Conservation (phyloP, 768 basidiomycete species). For the Tylopilus vinaceipallidus region DNA sequence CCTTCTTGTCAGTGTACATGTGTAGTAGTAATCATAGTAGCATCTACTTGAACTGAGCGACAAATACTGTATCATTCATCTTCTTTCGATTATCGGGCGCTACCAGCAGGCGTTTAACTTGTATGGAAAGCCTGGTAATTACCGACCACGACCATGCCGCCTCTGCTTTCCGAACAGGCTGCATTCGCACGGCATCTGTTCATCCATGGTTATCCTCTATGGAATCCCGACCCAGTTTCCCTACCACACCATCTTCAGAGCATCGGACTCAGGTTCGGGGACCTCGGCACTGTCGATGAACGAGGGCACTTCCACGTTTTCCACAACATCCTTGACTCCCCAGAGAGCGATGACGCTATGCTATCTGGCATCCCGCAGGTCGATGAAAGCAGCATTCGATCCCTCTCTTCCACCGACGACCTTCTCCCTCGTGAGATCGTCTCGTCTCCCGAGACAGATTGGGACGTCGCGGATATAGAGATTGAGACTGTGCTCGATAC, state of each 20-base stretch:
- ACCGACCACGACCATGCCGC: no score
- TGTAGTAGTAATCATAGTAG: no score
- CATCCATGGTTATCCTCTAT: neutral
- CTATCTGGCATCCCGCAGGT: neutral
- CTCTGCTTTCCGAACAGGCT: neutral
- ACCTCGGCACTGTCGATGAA: no score
- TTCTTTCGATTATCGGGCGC: no score
- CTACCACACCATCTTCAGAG: neutral
- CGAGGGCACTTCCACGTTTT: neutral
- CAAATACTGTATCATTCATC: no score
- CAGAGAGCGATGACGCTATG: neutral
- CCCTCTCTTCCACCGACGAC: neutral
- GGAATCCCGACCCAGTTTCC: neutral
- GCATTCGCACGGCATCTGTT: neutral
- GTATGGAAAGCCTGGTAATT: no score
- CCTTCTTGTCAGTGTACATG: no score
- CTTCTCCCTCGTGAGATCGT: neutral
- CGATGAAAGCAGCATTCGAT: neutral
- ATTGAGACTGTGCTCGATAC: neutral
- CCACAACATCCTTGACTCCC: neutral
- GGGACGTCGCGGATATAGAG: no score
- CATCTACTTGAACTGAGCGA: no score
- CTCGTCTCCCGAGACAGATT: neutral
- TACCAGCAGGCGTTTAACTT: no score
- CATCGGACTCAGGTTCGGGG: neutral